These are phyloP conservation scores for Achlya hypogyna DNA, from an alignment of 352 stramenopile genomes.

Conservation along the genomic window DNA sequence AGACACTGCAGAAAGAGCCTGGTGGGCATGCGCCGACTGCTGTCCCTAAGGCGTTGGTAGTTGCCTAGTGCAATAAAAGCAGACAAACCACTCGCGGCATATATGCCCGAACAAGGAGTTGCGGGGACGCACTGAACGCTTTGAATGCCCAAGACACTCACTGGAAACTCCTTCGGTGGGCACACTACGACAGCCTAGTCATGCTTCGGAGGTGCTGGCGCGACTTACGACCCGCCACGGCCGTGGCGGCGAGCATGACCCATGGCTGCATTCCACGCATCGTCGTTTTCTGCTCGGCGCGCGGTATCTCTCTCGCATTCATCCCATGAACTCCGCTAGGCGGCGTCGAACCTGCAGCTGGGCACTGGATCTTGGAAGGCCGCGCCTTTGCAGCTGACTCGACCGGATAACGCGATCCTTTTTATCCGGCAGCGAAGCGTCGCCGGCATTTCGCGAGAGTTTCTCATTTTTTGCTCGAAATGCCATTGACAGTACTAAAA, in stretches of 20 bases:
- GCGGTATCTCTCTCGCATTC: too few relatives aligned
- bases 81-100: not conserved
- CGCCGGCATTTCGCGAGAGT: too few relatives aligned
- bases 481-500: too few relatives aligned
- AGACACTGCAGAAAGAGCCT: not conserved
- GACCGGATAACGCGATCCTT: too few relatives aligned
- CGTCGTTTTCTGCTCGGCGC: too few relatives aligned
- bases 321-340: too few relatives aligned
- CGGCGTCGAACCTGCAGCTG: not conserved
- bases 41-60: not conserved
- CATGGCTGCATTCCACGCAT: not conserved
- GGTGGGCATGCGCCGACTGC: not conserved
- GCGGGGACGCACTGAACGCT: not conserved
- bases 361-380: not conserved
- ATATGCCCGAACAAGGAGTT: slow-evolving; percentile 2
- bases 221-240: not conserved
- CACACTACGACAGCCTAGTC: not conserved
- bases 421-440: too few relatives aligned
- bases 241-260: not conserved
- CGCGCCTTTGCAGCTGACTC: not conserved
- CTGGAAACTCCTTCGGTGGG: not conserved
- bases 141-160: not conserved
- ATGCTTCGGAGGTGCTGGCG: not conserved
- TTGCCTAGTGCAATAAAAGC: not conserved
- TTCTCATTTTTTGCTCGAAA: too few relatives aligned